Evolutionary conservation across 345 rosid genomes (phyloP).

Genomic region (Clarkia xantiana): DNA sequence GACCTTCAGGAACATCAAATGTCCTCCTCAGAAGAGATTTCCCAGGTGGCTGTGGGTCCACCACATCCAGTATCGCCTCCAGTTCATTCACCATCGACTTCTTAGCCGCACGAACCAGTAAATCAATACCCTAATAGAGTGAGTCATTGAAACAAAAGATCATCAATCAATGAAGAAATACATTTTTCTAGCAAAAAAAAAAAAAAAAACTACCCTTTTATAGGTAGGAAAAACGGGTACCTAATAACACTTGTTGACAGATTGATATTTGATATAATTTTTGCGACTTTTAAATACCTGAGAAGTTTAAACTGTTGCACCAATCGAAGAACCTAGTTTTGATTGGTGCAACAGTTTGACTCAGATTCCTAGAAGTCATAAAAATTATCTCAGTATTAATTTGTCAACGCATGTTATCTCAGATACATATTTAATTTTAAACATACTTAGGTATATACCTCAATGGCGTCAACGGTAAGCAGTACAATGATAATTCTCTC

Average conservation of each 20-base stretch:
- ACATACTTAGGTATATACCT: slow-evolving; percentile 34
- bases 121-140: slow-evolving; percentile 40
- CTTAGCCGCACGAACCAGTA: slow-evolving; percentile 67
- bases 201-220: too few relatives aligned
- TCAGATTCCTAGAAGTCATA: too few relatives aligned
- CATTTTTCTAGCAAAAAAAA: too few relatives aligned
- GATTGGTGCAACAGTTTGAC: too few relatives aligned
- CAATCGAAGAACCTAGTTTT: too few relatives aligned
- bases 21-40: slow-evolving; percentile 55
- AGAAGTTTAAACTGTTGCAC: too few relatives aligned
- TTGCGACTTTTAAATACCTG: too few relatives aligned
- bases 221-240: too few relatives aligned
- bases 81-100: slow-evolving; percentile 79
- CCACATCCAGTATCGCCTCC: slow-evolving; percentile 78
- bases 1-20: slow-evolving; percentile 70
- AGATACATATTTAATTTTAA: too few relatives aligned
- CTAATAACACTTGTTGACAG: too few relatives aligned
- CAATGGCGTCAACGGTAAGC: slow-evolving; percentile 84
- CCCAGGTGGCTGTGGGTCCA: slow-evolving; percentile 69
- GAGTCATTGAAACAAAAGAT: not conserved
- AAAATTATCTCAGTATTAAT: not conserved
- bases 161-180: not conserved
- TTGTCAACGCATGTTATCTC: too few relatives aligned
- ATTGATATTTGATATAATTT: too few relatives aligned
- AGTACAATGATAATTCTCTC: slow-evolving; percentile 84